A percentile compares a stretch with the other conserved stretches of the same genome.
Evolutionary conservation across 2,329 filamentous ascomycete species (phyloP).

Genomic region (Beauveria sp.): DNA sequence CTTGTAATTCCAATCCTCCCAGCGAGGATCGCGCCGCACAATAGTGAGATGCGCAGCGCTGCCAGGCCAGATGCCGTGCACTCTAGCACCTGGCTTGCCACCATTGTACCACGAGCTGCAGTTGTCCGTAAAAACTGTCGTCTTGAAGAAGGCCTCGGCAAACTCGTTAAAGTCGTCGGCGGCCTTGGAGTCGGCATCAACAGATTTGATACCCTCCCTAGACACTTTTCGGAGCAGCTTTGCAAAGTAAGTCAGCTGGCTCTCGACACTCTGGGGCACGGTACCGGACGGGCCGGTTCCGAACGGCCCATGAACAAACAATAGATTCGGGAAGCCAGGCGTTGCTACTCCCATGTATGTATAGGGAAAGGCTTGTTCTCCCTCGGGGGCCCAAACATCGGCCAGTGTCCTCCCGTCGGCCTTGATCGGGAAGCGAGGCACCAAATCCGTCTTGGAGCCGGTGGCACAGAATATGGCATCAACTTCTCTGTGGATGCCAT

Average conservation of each 20-base stretch:
- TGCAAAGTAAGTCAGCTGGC: constrained; percentile 56
- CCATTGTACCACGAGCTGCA: constrained; percentile 70
- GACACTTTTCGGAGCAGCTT: constrained; percentile 60
- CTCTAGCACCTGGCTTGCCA: constrained; percentile 50
- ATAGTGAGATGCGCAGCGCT: constrained; percentile 56
- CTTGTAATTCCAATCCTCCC: constrained; percentile 49
- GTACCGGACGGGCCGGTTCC: constrained; percentile 54
- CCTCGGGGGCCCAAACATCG: constrained; percentile 48
- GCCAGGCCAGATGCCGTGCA: constrained; percentile 64
- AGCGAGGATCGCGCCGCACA: constrained; percentile 45
- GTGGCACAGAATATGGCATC: constrained; percentile 64
- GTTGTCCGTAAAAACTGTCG: constrained; percentile 49
- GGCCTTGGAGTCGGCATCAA: constrained; percentile 49
- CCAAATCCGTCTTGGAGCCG: constrained; percentile 53
- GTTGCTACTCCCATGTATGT: constrained; percentile 58
- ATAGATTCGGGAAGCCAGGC: constrained; percentile 59
- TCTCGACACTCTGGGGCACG: constrained; percentile 60
- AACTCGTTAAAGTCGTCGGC: constrained; percentile 58
- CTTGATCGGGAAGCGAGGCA: constrained; percentile 53
- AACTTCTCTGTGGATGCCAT: constrained; percentile 48
- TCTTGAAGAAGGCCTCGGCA: constrained; percentile 46
- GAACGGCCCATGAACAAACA: constrained; percentile 57
- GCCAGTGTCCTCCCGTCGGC: constrained; percentile 46
- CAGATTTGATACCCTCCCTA: constrained; percentile 56
- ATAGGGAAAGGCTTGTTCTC: constrained; percentile 54